phyloP scores from a whole-genome alignment of 1,139 yeast species.

The Lodderomyces metapsilosis region DNA sequence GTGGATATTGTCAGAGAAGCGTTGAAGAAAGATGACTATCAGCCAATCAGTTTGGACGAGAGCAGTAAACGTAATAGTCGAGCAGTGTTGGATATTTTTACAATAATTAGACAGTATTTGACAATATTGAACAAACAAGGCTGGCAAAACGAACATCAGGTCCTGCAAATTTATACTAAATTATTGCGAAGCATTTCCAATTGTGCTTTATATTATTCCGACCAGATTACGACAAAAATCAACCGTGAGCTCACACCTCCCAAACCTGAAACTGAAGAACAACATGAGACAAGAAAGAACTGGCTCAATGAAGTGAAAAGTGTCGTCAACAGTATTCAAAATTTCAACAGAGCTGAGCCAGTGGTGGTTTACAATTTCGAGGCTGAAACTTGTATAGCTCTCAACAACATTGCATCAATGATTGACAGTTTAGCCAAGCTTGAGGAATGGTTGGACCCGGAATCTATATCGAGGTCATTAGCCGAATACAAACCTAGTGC shows the following conservation, averaged over 20 bases:
- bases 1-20: slow-evolving; percentile 53
- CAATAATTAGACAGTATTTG: slow-evolving; percentile 59
- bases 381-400: slow-evolving; percentile 67
- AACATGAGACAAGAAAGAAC: slow-evolving; percentile 17
- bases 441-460: slow-evolving; percentile 65
- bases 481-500: slow-evolving; percentile 30
- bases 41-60: slow-evolving; percentile 47
- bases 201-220: slow-evolving; percentile 55
- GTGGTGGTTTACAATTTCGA: slow-evolving; percentile 63
- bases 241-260: slow-evolving; percentile 44
- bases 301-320: slow-evolving; percentile 49
- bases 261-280: slow-evolving; percentile 22
- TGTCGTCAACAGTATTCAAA: slow-evolving; percentile 47
- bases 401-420: slow-evolving; percentile 69
- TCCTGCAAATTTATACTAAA: slow-evolving; percentile 57
- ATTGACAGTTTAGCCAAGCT: slow-evolving; percentile 55
- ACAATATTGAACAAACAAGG: slow-evolving; percentile 42
- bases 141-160: slow-evolving; percentile 65
- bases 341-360: slow-evolving; percentile 24
- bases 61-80: slow-evolving; percentile 41
- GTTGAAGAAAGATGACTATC: slow-evolving; percentile 53
- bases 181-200: slow-evolving; percentile 62
- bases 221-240: slow-evolving; percentile 44
- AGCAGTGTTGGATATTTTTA: slow-evolving; percentile 68
- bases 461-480: slow-evolving; percentile 51